Evolutionary conservation across 768 basidiomycete species (phyloP).

Genomic region (Suillus clintonianus): DNA sequence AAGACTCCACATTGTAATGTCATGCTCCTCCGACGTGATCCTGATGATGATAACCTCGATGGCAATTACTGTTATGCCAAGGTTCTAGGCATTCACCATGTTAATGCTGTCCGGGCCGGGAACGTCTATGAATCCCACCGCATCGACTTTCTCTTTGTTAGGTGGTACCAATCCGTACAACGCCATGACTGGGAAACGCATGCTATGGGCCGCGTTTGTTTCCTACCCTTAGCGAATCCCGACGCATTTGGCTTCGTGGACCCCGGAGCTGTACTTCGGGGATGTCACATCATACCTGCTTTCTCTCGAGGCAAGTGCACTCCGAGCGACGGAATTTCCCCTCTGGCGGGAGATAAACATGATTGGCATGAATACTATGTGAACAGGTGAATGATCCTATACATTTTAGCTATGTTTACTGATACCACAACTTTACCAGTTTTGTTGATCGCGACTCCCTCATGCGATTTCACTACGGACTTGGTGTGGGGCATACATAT

Average conservation of each 20-base stretch:
- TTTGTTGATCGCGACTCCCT: constrained; percentile 4
- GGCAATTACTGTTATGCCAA: constrained; percentile 14
- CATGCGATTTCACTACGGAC: constrained; percentile 2
- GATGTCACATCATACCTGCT: constrained; percentile 34
- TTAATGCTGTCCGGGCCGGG: constrained; percentile 4
- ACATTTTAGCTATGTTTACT: background rate
- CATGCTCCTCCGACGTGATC: constrained; percentile 30
- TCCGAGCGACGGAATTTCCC: background rate
- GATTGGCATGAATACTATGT: constrained; percentile 26
- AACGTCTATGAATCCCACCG: constrained; percentile 1
- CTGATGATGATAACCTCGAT: background rate
- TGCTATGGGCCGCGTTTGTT: constrained; percentile 6
- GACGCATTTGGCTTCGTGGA: constrained; percentile 37
- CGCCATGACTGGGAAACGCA: background rate
- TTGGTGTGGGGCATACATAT: constrained; percentile 3
- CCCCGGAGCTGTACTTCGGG: constrained; percentile 29
- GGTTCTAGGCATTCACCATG: constrained; percentile 17
- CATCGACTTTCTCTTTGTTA: constrained; percentile 6
- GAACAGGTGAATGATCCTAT: constrained; percentile 15
- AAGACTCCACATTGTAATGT: constrained; percentile 31
- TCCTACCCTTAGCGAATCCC: constrained; percentile 4
- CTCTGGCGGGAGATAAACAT: background rate
- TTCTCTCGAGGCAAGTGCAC: constrained; percentile 21
- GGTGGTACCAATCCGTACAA: background rate
- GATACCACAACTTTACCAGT: background rate